These are phyloP conservation scores for Aspergillus texensis DNA, from an alignment of 2,329 filamentous ascomycete species.

Conservation along the genomic window DNA sequence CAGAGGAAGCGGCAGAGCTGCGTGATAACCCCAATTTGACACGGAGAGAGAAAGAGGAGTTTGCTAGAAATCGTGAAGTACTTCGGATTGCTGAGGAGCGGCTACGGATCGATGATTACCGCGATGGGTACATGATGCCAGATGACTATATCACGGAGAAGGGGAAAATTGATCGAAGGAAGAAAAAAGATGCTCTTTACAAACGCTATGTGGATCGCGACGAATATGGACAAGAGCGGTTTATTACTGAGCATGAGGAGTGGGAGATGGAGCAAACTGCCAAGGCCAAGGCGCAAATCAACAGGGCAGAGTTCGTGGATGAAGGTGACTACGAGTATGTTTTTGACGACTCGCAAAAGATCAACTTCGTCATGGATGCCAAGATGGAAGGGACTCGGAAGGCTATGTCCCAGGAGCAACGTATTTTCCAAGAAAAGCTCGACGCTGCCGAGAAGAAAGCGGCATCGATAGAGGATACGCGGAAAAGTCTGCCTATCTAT, in stretches of 20 bases:
- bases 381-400: slow-evolving; percentile 72
- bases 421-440: slow-evolving; percentile 76
- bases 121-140: slow-evolving; percentile 88
- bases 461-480: slow-evolving; percentile 83
- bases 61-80: slow-evolving; percentile 83
- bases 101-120: slow-evolving; percentile 83
- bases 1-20: slow-evolving; percentile 81
- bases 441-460: slow-evolving; percentile 88
- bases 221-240: slow-evolving; percentile 83
- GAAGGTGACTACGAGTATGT: slow-evolving; percentile 90
- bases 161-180: slow-evolving; percentile 82
- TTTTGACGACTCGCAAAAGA: slow-evolving; percentile 84
- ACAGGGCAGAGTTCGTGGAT: slow-evolving; percentile 71
- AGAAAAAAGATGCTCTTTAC: slow-evolving; percentile 87
- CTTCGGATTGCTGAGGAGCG: slow-evolving; percentile 81
- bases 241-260: slow-evolving; percentile 90
- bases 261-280: slow-evolving; percentile 90
- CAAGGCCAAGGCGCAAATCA: slow-evolving; percentile 85
- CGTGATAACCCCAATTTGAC: slow-evolving; percentile 74
- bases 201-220: slow-evolving; percentile 87
- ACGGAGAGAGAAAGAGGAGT: slow-evolving; percentile 80
- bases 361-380: slow-evolving; percentile 79
- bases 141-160: slow-evolving; percentile 95
- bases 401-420: slow-evolving; percentile 75
- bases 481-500: slow-evolving; percentile 89